A percentile compares a stretch with the other conserved stretches of the same genome.
Conservation (phyloP, 345 rosid species). For the Gossypium rotundifolium region DNA sequence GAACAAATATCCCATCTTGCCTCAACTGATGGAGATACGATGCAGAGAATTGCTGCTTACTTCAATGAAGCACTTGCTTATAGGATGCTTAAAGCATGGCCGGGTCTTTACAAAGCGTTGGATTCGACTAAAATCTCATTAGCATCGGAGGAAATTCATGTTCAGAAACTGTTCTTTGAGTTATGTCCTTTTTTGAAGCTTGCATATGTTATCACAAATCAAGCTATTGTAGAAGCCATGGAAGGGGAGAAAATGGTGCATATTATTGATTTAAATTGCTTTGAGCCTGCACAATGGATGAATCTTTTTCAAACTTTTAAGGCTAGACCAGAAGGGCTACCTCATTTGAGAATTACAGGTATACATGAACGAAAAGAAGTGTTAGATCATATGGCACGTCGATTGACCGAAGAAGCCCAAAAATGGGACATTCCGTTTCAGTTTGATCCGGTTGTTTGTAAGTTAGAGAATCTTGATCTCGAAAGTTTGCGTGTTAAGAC, state of each 20-base stretch:
- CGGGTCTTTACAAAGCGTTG: constrained; percentile 63
- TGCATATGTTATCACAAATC: constrained; percentile 55
- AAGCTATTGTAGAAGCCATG: constrained; percentile 66
- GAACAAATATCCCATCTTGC: constrained; percentile 65
- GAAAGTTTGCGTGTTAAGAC: constrained; percentile 58
- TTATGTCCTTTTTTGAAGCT: constrained; percentile 63
- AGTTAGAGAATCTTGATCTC: constrained; percentile 46
- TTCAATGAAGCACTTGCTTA: constrained; percentile 66
- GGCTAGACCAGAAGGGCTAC: constrained; percentile 62
- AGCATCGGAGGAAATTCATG: constrained; percentile 41
- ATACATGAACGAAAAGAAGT: constrained; percentile 60
- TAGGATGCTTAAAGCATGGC: constrained; percentile 63
- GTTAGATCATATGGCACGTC: constrained; percentile 54
- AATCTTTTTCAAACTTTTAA: constrained; percentile 54
- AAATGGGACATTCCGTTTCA: constrained; percentile 65
- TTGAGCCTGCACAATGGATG: constrained; percentile 73
- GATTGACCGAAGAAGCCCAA: constrained; percentile 59
- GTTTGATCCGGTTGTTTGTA: constrained; percentile 55
- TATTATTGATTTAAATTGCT: constrained; percentile 54
- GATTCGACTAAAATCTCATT: constrained; percentile 45
- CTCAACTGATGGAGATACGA: constrained; percentile 61
- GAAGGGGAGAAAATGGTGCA: constrained; percentile 71
- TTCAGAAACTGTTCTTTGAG: constrained; percentile 57
- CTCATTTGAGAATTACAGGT: constrained; percentile 70
- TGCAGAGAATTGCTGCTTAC: constrained; percentile 73